Evolutionary conservation across 495 filamentous ascomycete species (phyloP), one percentile per base, ranked within the genome.

Genomic region (Beverwykella pulmonaria): DNA sequence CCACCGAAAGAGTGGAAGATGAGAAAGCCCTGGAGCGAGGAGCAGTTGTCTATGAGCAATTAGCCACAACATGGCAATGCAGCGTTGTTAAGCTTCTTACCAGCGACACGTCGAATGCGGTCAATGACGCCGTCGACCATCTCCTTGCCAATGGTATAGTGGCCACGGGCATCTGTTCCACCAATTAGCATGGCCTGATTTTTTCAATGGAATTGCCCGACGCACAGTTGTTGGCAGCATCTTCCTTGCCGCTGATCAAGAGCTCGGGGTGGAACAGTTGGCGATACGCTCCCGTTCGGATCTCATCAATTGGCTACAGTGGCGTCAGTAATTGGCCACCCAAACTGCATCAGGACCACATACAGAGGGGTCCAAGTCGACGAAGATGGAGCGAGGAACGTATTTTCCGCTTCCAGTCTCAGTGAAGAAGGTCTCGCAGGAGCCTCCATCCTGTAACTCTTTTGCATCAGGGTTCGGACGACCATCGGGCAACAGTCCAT

Each of bases 1-100:
- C 92, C 92, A 72, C 92, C 92, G 73, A 95, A 96, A 56, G 92
- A 94, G 82, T 95, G 92, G 86, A 96, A 96, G 78, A 95, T 87
- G 57, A 96, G 78, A 82, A 96, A 96, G 54, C 92, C 92, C 79
- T 96, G 92, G 19, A 96, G 90, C 52, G 87, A 92, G 59, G 86
- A 83, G 84, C 92, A 96, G 84, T 94, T 95, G 79, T 96, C 92
- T 93, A 65, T 39, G 39, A 55, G 5, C 23, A 19, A 55, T 78
- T 36, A 69, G 53, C 22, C 17, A 39, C 7, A 25, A 7, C 0
- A 1, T 52, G 15, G 15, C 53, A n/a, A 22, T 19, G 17, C 10
- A 19, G 8, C 30, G 4, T 39, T 22, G 48, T n/a, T 14, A 44
- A 5, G n/a, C 8, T 6, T 19, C 69, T 66, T 81, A 92, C 90